Evolutionary conservation across 2,329 filamentous ascomycete species (phyloP).

Genomic region (Verticillium nubilum): DNA sequence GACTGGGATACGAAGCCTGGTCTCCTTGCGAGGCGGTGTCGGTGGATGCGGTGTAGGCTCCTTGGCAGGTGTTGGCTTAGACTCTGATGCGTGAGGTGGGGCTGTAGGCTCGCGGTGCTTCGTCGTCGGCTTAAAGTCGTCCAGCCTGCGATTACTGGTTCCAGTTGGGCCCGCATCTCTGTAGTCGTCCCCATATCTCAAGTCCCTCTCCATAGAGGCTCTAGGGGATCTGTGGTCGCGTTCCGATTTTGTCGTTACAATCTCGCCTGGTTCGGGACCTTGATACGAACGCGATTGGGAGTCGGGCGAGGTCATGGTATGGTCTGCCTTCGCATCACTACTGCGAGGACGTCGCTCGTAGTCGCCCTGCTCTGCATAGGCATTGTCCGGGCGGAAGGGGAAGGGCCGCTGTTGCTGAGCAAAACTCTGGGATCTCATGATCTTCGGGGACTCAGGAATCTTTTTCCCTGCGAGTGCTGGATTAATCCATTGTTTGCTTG

Average conservation of each 20-base stretch:
- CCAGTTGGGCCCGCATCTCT: slow-evolving; percentile 8
- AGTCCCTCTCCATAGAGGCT: slow-evolving; percentile 10
- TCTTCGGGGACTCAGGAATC: slow-evolving; percentile 45
- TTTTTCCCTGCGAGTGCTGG: slow-evolving; percentile 41
- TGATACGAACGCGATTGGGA: slow-evolving; percentile 31
- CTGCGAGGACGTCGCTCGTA: slow-evolving; percentile 43
- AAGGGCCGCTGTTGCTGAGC: slow-evolving; percentile 33
- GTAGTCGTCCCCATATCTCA: slow-evolving; percentile 3
- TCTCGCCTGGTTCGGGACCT: slow-evolving; percentile 43
- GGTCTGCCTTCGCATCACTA: slow-evolving; percentile 45
- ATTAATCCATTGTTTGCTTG: slow-evolving; percentile 57
- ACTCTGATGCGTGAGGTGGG: background rate
- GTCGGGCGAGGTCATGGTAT: slow-evolving; percentile 24
- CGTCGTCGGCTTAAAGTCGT: slow-evolving; percentile 3
- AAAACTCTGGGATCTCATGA: slow-evolving; percentile 44
- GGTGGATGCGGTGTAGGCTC: background rate
- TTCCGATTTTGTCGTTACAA: slow-evolving; percentile 30
- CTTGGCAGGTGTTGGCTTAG: background rate
- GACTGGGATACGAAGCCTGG: slow-evolving; percentile 20
- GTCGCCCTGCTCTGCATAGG: slow-evolving; percentile 29
- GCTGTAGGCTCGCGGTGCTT: slow-evolving; percentile 6
- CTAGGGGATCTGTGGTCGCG: slow-evolving; percentile 28
- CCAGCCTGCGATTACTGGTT: slow-evolving; percentile 1
- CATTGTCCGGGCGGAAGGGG: slow-evolving; percentile 28
- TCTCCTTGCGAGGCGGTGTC: slow-evolving; percentile 13